These are phyloP conservation scores for Elsinoe fawcettii DNA, from an alignment of 2,329 filamentous ascomycete genomes.

Conservation along the genomic window DNA sequence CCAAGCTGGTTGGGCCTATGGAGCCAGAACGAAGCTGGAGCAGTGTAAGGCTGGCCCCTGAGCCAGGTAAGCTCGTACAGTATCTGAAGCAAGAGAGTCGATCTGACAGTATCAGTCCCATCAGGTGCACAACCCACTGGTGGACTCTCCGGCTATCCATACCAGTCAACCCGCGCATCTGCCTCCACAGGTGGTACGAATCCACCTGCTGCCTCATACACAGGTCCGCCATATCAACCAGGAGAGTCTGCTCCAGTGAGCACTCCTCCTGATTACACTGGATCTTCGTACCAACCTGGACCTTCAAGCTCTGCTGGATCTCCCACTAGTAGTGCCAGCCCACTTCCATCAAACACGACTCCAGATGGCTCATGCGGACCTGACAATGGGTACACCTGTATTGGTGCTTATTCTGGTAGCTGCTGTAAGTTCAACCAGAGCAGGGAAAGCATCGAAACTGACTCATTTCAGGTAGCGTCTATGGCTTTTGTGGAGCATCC, in stretches of 20 bases:
- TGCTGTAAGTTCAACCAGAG: not conserved
- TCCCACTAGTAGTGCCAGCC: not conserved
- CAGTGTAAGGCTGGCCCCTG: constrained; percentile 24
- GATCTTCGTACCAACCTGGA: not conserved
- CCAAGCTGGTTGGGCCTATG: constrained; percentile 24
- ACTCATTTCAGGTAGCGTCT: constrained; percentile 12
- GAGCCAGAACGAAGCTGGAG: constrained; percentile 23
- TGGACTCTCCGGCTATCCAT: not conserved
- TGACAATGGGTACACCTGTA: constrained; percentile 12
- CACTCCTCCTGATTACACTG: not conserved
- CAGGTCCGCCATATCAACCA: not conserved
- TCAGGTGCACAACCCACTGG: not conserved
- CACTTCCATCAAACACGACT: not conserved
- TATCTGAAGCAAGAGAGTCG: not conserved
- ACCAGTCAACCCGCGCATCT: not conserved
- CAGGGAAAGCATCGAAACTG: not conserved
- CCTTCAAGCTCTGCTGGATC: not conserved
- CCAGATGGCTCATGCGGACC: constrained; percentile 12
- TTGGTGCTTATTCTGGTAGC: constrained; percentile 12
- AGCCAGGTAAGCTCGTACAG: constrained; percentile 19
- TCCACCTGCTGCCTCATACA: not conserved
- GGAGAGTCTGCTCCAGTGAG: not conserved
- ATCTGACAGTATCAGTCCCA: not conserved
- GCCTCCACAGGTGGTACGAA: not conserved
- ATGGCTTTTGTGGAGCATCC: constrained; percentile 18